Evolutionary conservation across 441 rosid species (phyloP), one percentile per base, ranked within the genome.

Genomic region (Brassica hybrid): DNA sequence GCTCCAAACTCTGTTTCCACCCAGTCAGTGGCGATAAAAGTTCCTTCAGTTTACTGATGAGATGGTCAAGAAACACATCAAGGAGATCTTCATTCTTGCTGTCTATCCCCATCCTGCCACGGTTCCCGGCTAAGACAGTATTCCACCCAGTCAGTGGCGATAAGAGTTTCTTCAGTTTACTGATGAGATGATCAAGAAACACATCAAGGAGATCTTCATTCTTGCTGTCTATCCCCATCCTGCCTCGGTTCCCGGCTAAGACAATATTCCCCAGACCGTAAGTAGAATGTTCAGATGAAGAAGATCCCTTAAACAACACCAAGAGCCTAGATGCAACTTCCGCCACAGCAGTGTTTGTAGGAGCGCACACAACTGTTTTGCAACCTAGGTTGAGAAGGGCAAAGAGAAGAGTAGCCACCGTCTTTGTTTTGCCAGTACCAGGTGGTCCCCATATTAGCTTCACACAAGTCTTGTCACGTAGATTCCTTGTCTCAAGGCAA

Each of bases 361-460:
- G 57, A 50, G 57, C 19, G 19, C 57, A 50, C 57, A 50, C 57
- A 50, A 50, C 57, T 6, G 57, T 6, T 50, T 50, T 50, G 57
- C 57, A 50, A 50, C 57, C 3, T 14, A 50, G 57, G 57, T 50
- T 50, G 19, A 50, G 57, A 2, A 50, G 57, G 57, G 57, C 57
- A 6, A 14, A 50, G 57, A 50, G 19, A 50, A 50, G 57, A 14
- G 57, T 50, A 50, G 57, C 57, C 2, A 14, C 57, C 18, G 57
- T 50, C 19, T 50, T 50, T 50, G 57, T 50, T 50, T 50, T 50
- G 19, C 57, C 57, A 50, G 57, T 50, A 14, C 19, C 19, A 1
- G 57, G 57, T 50, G 57, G 57, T 50, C 57, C 57, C 57, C 57
- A 50, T 50, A 50, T 50, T 50, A 50, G 57, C 6, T 50, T 50